Percentiles rank a stretch among this genome's conserved stretches.
Conservation (phyloP, 2,329 filamentous ascomycete genomes). For the Colletotrichum karsti region DNA sequence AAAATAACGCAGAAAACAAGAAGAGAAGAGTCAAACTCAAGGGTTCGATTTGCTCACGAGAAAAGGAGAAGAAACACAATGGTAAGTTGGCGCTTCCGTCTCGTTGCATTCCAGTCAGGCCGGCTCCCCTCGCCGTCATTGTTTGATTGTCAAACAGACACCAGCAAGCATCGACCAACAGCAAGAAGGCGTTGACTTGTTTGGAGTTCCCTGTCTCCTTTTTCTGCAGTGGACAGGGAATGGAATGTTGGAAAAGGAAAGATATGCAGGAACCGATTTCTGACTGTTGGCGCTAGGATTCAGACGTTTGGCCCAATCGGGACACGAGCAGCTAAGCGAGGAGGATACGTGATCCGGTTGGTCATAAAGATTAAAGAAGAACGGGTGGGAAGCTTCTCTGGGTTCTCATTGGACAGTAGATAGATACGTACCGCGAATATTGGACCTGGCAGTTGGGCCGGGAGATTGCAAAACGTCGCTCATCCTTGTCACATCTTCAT, state of each 20-base stretch:
- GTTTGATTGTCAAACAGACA: background rate
- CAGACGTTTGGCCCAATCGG: background rate
- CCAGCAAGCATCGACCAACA: background rate
- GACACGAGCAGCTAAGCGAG: background rate
- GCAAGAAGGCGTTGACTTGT: background rate
- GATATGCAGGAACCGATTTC: constrained; percentile 1
- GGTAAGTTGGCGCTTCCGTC: background rate
- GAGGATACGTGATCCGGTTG: background rate
- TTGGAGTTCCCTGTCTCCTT: background rate
- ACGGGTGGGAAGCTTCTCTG: background rate
- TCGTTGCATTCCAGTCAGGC: background rate
- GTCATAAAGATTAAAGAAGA: background rate
- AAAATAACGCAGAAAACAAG: background rate
- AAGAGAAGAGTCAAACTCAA: background rate
- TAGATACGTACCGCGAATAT: background rate
- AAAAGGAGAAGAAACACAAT: background rate
- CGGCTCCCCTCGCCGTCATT: background rate
- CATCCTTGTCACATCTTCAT: background rate
- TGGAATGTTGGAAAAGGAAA: background rate
- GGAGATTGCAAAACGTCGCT: constrained; percentile 3
- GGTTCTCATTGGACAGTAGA: background rate
- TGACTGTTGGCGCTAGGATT: constrained; percentile 2
- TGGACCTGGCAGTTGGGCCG: constrained; percentile 4
- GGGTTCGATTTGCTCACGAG: no score
- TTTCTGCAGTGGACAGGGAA: background rate